Evolutionary conservation across 1,139 yeast genomes (phyloP).

Genomic region (Magnusiomyces magnusii): DNA sequence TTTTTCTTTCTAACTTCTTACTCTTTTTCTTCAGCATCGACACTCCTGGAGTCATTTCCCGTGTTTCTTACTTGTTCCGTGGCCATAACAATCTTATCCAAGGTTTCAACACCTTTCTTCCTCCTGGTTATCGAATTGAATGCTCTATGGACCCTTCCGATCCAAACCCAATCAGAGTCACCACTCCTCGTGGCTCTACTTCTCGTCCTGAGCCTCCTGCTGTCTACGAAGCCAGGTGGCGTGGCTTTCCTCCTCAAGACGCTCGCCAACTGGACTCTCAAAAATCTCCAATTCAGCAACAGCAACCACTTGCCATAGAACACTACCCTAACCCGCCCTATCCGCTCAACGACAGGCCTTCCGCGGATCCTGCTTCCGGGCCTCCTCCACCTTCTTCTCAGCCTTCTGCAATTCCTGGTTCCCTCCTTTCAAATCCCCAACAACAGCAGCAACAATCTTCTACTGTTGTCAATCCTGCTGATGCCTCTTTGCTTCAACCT

Average conservation of each 20-base stretch:
- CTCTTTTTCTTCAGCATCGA: constrained; percentile 51
- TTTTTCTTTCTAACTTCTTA: not conserved
- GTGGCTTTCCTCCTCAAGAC: constrained; percentile 1
- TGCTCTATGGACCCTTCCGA: constrained; percentile 86
- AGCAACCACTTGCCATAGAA: constrained; percentile 13
- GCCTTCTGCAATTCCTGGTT: not conserved
- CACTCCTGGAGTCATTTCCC: constrained; percentile 96
- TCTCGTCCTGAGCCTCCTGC: constrained; percentile 42
- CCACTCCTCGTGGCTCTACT: constrained; percentile 92
- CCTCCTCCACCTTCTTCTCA: not conserved
- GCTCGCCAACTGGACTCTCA: constrained; percentile 12
- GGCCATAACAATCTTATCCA: constrained; percentile 93
- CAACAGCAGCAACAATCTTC: not conserved
- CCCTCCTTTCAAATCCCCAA: not conserved
- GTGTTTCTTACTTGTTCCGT: constrained; percentile 82
- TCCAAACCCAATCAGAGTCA: constrained; percentile 87
- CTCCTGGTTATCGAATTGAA: constrained; percentile 93
- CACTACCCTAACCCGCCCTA: constrained; percentile 9
- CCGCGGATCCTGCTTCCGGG: not conserved
- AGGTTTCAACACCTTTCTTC: constrained; percentile 94
- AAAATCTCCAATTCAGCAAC: constrained; percentile 12
- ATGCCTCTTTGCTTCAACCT: constrained; percentile 31
- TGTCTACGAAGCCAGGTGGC: constrained; percentile 18
- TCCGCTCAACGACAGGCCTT: not conserved
- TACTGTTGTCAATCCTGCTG: constrained; percentile 26